Base-by-base conservation (phyloP, 257 asterid genomes). In the Coffea canephora region DNA sequence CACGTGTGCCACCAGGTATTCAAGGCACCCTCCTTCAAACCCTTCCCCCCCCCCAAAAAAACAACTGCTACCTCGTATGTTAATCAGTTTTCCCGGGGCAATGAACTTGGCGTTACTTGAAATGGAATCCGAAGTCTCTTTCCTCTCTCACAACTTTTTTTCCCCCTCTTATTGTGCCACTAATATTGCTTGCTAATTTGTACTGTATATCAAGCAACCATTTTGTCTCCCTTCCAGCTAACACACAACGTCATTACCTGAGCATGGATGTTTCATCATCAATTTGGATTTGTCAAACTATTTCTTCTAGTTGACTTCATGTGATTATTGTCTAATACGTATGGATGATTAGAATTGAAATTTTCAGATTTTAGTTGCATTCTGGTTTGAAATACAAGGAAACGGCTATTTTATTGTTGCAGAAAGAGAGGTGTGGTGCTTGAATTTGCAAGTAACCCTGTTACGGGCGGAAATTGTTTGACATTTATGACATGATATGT, bases 1-100 rank as follows among this genome's bases (percentile, higher is more conserved):
- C 94, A 11, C 88, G 87, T 79, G 89, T 87, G 62, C 93, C 96
- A 64, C 86, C 86, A 84, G 94, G 97, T 92, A 90, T 75, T 34
- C 7, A 39, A 25, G 9, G 66, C 27, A 36, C 45, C 23, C 6
- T 23, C 2, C 41, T 18, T 4, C 31, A 31, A 31, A 31, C 43
- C 43, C 43, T 0, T 1, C 8, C 27, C 57, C 16, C 14, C 31
- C 43, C n/a, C 66, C n/a, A 39, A 39, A 39, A 39, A 39, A 39
- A 4, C 2, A 6, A 45, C 31, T 55, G 39, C 21, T 74, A 14
- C 43, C n/a, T 57, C 55, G 14, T 68, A 15, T 54, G 21, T 73
- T 49, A 49, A 73, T 9, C 6, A 7, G n/a, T 34, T 19, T 19
- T 21, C 5, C 39, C 16, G 49, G 14, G 55, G 31, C 4, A 27